Percentiles rank a stretch among this genome's conserved stretches.
Evolutionary conservation across 1,284 basidiomycete genomes (phyloP).

Genomic region (Sporisorium reilianum): DNA sequence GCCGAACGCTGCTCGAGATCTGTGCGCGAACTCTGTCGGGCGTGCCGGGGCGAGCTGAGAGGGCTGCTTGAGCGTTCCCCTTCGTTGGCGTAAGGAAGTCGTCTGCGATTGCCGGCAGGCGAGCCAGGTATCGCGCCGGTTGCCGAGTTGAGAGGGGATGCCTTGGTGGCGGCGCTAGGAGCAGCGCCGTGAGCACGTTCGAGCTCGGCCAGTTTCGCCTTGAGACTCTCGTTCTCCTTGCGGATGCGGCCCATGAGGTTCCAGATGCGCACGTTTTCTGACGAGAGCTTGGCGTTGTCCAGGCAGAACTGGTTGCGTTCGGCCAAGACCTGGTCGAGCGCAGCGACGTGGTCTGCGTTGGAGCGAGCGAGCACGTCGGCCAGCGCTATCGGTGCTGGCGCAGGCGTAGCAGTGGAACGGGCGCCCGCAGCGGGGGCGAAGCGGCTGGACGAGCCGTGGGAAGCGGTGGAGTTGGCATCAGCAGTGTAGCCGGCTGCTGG

Average conservation of each 20-base stretch:
- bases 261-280: constrained; percentile 65
- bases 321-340: constrained; percentile 60
- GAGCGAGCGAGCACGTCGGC: constrained; percentile 54
- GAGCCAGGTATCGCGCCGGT: constrained; percentile 23
- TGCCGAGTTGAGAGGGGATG: constrained; percentile 30
- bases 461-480: constrained; percentile 39
- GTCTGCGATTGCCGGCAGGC: constrained; percentile 37
- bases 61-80: constrained; percentile 41
- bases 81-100: constrained; percentile 28
- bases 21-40: constrained; percentile 32
- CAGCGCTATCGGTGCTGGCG: constrained; percentile 51
- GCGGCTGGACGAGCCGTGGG: constrained; percentile 45
- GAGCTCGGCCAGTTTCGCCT: constrained; percentile 40
- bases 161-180: constrained; percentile 10
- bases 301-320: constrained; percentile 59
- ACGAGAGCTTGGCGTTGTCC: constrained; percentile 58
- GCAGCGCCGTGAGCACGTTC: constrained; percentile 31
- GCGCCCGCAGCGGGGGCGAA: constrained; percentile 32
- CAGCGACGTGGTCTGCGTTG: constrained; percentile 42
- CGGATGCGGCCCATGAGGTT: constrained; percentile 61
- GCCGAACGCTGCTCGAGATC: no score
- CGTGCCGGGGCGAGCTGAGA: constrained; percentile 34
- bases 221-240: constrained; percentile 63
- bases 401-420: constrained; percentile 29
- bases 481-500: constrained; percentile 11